Evolutionary conservation across 305 asterid genomes (phyloP).

Genomic region (Fraxinus paxiana): DNA sequence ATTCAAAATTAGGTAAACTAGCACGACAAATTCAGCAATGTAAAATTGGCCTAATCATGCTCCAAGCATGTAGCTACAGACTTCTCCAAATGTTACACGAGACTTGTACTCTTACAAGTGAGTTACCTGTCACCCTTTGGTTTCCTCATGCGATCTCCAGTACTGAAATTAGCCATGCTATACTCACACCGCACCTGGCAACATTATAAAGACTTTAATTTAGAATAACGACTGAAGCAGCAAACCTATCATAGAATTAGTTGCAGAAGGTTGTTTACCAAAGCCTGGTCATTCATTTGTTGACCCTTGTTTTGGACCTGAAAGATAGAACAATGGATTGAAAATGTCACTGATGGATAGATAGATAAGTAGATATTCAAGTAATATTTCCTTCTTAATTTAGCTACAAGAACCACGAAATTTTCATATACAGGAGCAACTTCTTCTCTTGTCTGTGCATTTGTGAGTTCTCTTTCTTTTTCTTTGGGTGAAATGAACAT

Average conservation of each 20-base stretch:
- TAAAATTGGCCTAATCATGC: neutral
- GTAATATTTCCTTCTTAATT: neutral
- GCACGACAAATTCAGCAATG: neutral
- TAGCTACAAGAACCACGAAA: neutral
- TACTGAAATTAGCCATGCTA: constrained; percentile 96
- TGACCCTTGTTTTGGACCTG: constrained; percentile 88
- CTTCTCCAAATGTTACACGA: constrained; percentile 9
- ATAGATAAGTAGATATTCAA: neutral
- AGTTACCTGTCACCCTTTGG: constrained; percentile 90
- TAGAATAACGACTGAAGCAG: constrained; percentile 12
- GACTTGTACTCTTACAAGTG: neutral
- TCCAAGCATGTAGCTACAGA: neutral
- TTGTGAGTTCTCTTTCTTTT: neutral
- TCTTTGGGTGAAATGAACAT: neutral
- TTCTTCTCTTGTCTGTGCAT: neutral
- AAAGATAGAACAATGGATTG: constrained; percentile 21
- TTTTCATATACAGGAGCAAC: neutral
- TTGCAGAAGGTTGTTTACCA: constrained; percentile 50
- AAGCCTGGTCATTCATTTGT: constrained; percentile 68
- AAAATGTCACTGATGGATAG: neutral
- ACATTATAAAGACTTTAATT: constrained; percentile 12
- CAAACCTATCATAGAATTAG: constrained; percentile 7
- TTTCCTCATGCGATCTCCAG: constrained; percentile 88
- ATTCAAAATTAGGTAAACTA: neutral
- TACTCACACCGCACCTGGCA: constrained; percentile 86